phyloP scores from a whole-genome alignment of 257 asterid species.

The Penstemon eatonii region DNA sequence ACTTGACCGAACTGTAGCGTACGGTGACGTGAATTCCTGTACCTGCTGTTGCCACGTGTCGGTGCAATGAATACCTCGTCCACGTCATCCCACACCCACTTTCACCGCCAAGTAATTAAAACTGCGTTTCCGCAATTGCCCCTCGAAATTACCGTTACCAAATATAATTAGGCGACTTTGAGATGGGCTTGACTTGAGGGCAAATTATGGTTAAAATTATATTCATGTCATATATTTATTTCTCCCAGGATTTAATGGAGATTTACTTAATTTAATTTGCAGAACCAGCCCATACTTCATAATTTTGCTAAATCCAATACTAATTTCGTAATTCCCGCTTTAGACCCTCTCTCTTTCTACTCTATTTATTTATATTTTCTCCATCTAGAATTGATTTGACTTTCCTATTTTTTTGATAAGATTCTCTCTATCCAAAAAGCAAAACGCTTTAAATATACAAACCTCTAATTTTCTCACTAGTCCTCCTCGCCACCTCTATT shows the following conservation, averaged over 20 bases:
- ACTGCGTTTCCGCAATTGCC: too few relatives aligned
- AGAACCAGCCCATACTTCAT: conserved; percentile 19
- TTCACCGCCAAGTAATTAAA: background rate
- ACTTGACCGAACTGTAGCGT: conserved; percentile 31
- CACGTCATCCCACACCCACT: background rate
- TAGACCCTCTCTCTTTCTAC: conserved; percentile 26
- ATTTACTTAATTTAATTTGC: background rate
- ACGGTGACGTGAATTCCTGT: conserved; percentile 35
- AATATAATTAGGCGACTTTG: background rate
- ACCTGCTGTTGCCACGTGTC: conserved; percentile 39
- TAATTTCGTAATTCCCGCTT: conserved; percentile 28
- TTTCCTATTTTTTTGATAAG: conserved; percentile 27
- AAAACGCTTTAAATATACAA: conserved; percentile 35
- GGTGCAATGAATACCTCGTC: conserved; percentile 46
- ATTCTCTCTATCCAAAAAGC: conserved; percentile 31
- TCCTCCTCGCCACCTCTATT: conserved; percentile 30
- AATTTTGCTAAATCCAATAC: conserved; percentile 28
- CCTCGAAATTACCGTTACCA: background rate
- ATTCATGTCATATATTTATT: background rate
- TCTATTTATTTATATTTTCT: too few relatives aligned
- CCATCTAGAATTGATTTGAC: conserved; percentile 20
- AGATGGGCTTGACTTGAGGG: conserved; percentile 1
- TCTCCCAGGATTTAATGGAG: conserved; percentile 6
- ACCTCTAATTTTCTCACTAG: conserved; percentile 21
- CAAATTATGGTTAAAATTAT: conserved; percentile 22